These are phyloP conservation scores for Aspergillus costaricaensis DNA, from an alignment of 2,329 filamentous ascomycete genomes.

Conservation along the genomic window DNA sequence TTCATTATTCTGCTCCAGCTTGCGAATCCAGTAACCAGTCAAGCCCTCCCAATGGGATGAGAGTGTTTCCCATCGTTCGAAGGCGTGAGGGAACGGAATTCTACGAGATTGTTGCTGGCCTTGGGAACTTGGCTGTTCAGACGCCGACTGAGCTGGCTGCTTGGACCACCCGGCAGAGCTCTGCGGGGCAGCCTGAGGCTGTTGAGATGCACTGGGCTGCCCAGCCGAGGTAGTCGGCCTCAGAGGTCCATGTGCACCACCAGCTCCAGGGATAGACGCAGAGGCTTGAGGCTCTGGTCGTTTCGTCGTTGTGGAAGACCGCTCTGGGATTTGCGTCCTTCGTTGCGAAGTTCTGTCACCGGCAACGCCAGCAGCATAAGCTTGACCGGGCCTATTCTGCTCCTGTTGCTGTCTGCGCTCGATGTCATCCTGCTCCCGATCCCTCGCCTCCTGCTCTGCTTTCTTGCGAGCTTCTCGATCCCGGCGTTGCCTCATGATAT, in stretches of 20 bases:
- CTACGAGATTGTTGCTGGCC: conserved; percentile 43
- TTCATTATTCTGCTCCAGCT: conserved; percentile 84
- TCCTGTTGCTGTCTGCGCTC: conserved; percentile 46
- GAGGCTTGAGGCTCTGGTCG: conserved; percentile 23
- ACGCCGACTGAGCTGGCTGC: conserved; percentile 29
- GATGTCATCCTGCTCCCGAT: conserved; percentile 55
- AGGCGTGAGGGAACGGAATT: conserved; percentile 89
- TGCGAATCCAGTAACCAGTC: conserved; percentile 94
- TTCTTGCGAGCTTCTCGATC: conserved; percentile 72
- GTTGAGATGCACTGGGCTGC: conserved; percentile 16
- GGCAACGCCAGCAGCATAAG: conserved; percentile 49
- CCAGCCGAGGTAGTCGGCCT: conserved; percentile 22
- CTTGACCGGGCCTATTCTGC: conserved; percentile 34
- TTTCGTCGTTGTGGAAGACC: conserved; percentile 15
- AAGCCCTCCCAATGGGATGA: conserved; percentile 98
- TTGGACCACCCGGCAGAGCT: conserved; percentile 21
- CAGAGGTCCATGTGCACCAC: conserved; percentile 11
- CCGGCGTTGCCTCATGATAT: conserved; percentile 86
- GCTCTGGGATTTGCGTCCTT: conserved; percentile 16
- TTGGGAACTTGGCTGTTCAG: conserved; percentile 31
- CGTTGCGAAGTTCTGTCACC: conserved; percentile 28
- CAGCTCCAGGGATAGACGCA: conserved; percentile 10
- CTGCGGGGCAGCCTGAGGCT: conserved; percentile 22
- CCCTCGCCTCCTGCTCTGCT: conserved; percentile 65
- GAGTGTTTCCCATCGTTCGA: conserved; percentile 94